A percentile compares a stretch with the other conserved stretches of the same genome.
Evolutionary conservation across 441 rosid genomes (phyloP).

Genomic region (Metrosideros polymorpha): DNA sequence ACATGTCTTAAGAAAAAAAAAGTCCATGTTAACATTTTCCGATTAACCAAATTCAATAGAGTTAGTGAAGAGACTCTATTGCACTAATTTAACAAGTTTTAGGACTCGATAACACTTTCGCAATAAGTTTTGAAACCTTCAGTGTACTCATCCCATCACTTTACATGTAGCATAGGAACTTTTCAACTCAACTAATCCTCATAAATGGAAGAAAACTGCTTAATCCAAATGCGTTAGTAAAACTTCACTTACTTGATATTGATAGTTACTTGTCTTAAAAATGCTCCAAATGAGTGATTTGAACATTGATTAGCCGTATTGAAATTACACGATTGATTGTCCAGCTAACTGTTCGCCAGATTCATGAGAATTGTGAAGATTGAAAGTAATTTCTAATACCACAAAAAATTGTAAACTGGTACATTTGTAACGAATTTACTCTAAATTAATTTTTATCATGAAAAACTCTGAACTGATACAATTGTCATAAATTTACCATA

Average conservation of each 20-base stretch:
- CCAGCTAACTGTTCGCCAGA: background rate
- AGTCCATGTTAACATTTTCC: background rate
- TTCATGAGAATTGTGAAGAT: background rate
- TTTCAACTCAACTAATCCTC: background rate
- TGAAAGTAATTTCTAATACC: background rate
- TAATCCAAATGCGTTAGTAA: fast-evolving
- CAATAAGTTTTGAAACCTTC: fast-evolving
- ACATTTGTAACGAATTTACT: too few species aligned
- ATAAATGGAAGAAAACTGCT: too few species aligned
- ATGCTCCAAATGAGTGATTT: background rate
- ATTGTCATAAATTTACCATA: too few species aligned
- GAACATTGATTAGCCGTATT: fast-evolving
- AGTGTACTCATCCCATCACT: fast-evolving
- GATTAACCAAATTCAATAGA: background rate
- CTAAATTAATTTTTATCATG: too few species aligned
- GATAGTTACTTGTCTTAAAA: background rate
- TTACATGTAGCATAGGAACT: background rate
- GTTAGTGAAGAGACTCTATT: fast-evolving
- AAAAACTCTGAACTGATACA: too few species aligned
- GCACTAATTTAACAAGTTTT: fast-evolving
- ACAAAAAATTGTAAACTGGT: too few species aligned
- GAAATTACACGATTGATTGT: background rate
- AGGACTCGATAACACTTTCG: fast-evolving
- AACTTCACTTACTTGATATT: background rate
- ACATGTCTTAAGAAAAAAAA: background rate